phyloP scores from a whole-genome alignment of 306 rosid genomes.

The Trifolium subterraneum region DNA sequence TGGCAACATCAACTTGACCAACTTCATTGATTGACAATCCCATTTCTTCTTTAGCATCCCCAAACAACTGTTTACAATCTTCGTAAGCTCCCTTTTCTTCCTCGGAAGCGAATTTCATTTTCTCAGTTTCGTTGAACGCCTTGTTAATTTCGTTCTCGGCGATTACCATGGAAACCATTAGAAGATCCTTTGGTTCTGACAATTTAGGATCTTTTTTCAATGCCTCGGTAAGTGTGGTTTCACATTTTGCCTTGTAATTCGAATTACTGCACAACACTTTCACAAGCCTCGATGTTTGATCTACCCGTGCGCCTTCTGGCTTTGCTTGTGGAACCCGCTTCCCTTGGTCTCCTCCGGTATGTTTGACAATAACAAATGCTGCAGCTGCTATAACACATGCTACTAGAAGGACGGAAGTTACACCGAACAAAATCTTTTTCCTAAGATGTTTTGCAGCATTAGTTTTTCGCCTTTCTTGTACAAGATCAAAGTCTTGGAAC shows the following conservation, averaged over 20 bases:
- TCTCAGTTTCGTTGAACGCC: slow-evolving; percentile 43
- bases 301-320: not conserved
- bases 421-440: slow-evolving; percentile 47
- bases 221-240: slow-evolving; percentile 43
- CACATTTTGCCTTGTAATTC: slow-evolving; percentile 58
- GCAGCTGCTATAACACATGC: slow-evolving; percentile 48
- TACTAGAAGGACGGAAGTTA: slow-evolving; percentile 41
- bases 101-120: slow-evolving; percentile 36
- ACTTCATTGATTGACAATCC: slow-evolving; percentile 42
- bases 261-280: slow-evolving; percentile 52
- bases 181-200: slow-evolving; percentile 52
- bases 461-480: slow-evolving; percentile 58
- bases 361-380: slow-evolving; percentile 20
- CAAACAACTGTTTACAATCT: slow-evolving; percentile 58
- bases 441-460: slow-evolving; percentile 42
- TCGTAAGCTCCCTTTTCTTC: slow-evolving; percentile 60
- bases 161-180: slow-evolving; percentile 46
- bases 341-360: not conserved
- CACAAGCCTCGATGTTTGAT: slow-evolving; percentile 33
- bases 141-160: slow-evolving; percentile 48
- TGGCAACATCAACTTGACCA: not conserved
- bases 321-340: not conserved
- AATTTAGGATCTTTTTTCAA: not conserved
- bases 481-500: slow-evolving; percentile 78
- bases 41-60: slow-evolving; percentile 60